Conservation (phyloP, 257 asterid species). For the Striga asiatica region DNA sequence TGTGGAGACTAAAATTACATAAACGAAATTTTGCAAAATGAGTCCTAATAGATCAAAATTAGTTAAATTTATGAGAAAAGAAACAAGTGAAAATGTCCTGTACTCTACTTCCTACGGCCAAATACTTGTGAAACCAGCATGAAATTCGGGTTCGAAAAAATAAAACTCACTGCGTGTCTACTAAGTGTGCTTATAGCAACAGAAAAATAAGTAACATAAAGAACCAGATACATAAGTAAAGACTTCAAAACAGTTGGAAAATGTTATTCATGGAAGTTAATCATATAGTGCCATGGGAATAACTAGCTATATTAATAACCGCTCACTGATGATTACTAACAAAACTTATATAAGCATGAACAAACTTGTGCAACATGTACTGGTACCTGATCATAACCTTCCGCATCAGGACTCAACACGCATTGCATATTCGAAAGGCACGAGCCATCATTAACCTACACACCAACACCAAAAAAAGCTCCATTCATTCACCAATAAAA, state of each 20-base stretch:
- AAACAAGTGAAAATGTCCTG: too few species aligned
- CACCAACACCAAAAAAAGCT: conserved; percentile 12
- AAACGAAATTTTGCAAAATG: background rate
- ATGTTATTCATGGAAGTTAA: too few species aligned
- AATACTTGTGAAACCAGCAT: too few species aligned
- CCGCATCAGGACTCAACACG: conserved; percentile 68
- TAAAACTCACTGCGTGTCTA: background rate
- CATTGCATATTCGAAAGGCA: conserved; percentile 98
- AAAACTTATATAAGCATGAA: background rate
- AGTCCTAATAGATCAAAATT: background rate
- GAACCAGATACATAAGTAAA: background rate
- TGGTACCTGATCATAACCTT: conserved; percentile 85
- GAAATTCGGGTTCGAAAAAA: too few species aligned
- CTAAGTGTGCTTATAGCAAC: background rate
- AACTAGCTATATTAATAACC: too few species aligned
- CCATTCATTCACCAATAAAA: conserved; percentile 15
- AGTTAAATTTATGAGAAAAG: too few species aligned
- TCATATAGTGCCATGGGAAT: too few species aligned
- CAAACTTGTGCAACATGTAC: conserved; percentile 6
- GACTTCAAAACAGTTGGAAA: background rate
- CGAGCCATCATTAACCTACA: conserved; percentile 92
- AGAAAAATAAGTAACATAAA: background rate
- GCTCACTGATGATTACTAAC: background rate
- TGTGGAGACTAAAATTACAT: background rate
- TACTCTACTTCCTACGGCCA: too few species aligned